Base-by-base conservation (phyloP, 148 eudicot species). In the Tetragonia tetragonoides region DNA sequence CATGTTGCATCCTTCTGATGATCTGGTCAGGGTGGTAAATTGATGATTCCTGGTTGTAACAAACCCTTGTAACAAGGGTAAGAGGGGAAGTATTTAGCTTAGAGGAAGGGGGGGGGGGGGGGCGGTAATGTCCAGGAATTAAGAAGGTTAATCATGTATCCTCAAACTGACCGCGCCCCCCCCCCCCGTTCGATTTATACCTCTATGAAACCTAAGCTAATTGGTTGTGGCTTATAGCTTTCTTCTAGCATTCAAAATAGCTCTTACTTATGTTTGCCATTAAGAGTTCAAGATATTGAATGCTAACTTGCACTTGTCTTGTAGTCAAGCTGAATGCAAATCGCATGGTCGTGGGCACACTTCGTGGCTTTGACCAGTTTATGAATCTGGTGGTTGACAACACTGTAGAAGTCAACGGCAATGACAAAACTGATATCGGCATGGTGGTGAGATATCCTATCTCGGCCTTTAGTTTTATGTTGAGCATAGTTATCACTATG, bases 321-420 rank as follows among this genome's bases (percentile, higher is more conserved):
- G 90, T 90, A 94, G 98, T 94, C 82, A 92, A 94, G 86, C 85
- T 94, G 86, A 94, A 94, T 87, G 98, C 95, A 21, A 94, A 94
- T 67, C 77, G 97, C 39, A 87, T 87, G 90, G 97, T 94, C 79
- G 90, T 90, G 66, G 98, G 98, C 3, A 88, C 90, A 2, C 93
- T 94, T 63, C 97, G 94, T 68, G 98, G 98, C 10, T 94, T 94
- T 83, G 98, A 94, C 76, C 97, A 94, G 90, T 94, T 94, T 70
- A 94, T 94, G 98, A 94, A 94, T 84, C 88, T 94, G 47, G 98
- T 92, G 80, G 83, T 94, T 70, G 98, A 95, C 85, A 95, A 92
- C 85, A 95, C 97, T 5, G 85, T 89, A 77, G 98, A 95, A 84
- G 91, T 92, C 54, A 95, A 87, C 49, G 99, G 97, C 68, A 87